Base-by-base conservation (phyloP, 2,329 filamentous ascomycete genomes). In the Emydomyces testavorans region DNA sequence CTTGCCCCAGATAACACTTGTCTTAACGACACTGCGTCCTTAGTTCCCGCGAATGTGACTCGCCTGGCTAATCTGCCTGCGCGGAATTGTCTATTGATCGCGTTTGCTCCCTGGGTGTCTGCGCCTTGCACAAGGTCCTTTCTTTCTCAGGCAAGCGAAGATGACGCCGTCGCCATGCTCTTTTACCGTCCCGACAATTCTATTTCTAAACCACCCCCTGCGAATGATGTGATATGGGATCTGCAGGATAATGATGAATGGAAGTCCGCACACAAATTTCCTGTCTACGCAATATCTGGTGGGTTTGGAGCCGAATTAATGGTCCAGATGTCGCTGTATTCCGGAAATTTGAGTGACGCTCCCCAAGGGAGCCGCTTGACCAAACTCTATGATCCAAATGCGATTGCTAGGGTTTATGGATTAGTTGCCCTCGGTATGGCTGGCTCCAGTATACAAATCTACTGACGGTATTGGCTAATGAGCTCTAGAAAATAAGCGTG, bases 21-120 rank as follows among this genome's bases (percentile, higher is more conserved):
- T 67, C 72, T 73, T 60, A 69, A 78, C 13, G 65, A 76, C 39
- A 78, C 82, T 35, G 73, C 73, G 34, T 64, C 74, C n/a, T 79
- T 82, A 56, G 74, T 95, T 6, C 85, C 88, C 1, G 57, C 63
- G 31, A 89, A 92, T 62, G 85, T 80, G 47, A 94, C 86, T 10
- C 78, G 82, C 13, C 75, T 77, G 56, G 63, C 66, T n/a, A 75
- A 92, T 58, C 76, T 95, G 13, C 72, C 74, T 0, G 74, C 75
- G 41, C 62, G 63, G 16, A 79, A 83, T 55, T 87, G 85, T 62
- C 79, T 82, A 48, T 71, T 88, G 44, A 78, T 95, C 56, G 89
- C 84, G 23, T 69, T 95, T 46, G 89, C 86, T 20, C 90, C 90
- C 23, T 96, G 90, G 89, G 79, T 87, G 57, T 83, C 75, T 52